Base-by-base conservation (phyloP, 1,284 basidiomycete genomes). In the Malassezia psittaci region DNA sequence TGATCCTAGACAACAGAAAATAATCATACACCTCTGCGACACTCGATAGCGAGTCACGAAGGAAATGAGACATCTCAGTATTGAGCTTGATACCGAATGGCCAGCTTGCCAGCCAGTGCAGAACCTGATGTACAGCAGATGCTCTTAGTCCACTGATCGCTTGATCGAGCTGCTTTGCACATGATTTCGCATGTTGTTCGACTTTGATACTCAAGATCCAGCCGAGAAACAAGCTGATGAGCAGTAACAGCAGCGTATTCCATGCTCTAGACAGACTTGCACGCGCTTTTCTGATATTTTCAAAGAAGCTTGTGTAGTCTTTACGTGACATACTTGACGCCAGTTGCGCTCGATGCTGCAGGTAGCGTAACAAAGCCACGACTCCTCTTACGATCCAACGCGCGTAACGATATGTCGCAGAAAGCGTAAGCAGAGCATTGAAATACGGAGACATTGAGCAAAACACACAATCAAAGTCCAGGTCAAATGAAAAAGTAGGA, bases 31-130 rank as follows among this genome's bases (percentile, higher is more conserved):
- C 52, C 6, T 34, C 38, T 6, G 54, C 54, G n/a, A 66, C 48
- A 34, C 51, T 44, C 15, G 38, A 54, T 76, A 36, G 81, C 81
- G 86, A 79, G 55, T 83, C 80, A 34, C 84, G 83, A 65, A 90
- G 87, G 68, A 93, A 87, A 16, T 80, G 78, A 63, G 88, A 87
- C 15, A 96, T 80, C 63, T 96, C 88, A 0, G 88, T 89, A 72
- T 98, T 98, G 56, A 98, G 83, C 76, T 98, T 98, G 41, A 98
- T 77, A 1, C 94, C 93, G 0, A 86, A 88, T 0, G 93, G 93
- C 91, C 94, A 98, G 54, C 85, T 83, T 71, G 93, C 86, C 4
- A 98, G 79, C 91, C 91, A 96, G 1, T 79, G 64, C 1, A 94
- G 78, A 0, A 80, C 78, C 16, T 77, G 77, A 43, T 43, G 24